Evolutionary conservation across 805 yeast species (phyloP).

Genomic region (Spathaspora boniae): DNA sequence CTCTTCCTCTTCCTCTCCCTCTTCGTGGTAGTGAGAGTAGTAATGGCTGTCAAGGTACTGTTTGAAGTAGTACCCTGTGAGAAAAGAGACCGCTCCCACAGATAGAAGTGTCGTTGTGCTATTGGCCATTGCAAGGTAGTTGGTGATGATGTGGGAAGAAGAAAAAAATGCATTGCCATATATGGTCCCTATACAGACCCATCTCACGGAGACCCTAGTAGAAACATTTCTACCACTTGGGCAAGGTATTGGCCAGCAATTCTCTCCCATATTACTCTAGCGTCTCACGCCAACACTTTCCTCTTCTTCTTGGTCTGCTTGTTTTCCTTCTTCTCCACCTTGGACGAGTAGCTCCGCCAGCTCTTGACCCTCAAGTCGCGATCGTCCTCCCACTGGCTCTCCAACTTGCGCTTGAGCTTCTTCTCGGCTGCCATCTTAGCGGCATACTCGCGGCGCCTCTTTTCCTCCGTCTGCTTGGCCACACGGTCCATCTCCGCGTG

Average conservation of each 20-base stretch:
- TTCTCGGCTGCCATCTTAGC: constrained; percentile 36
- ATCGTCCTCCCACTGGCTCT: constrained; percentile 57
- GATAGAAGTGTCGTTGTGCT: constrained; percentile 17
- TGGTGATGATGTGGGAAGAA: too few relatives aligned
- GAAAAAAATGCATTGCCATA: background rate
- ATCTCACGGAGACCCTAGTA: too few relatives aligned
- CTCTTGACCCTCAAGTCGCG: constrained; percentile 54
- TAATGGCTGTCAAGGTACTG: constrained; percentile 3
- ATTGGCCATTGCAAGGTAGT: constrained; percentile 11
- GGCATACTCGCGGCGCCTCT: constrained; percentile 19
- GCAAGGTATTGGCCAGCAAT: too few relatives aligned
- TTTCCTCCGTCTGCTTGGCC: constrained; percentile 26
- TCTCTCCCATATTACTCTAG: background rate
- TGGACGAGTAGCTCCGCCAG: constrained; percentile 53
- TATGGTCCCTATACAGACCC: too few relatives aligned
- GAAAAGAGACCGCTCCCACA: constrained; percentile 33
- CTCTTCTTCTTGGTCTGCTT: constrained; percentile 31
- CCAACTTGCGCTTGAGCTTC: constrained; percentile 40
- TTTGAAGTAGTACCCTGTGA: constrained; percentile 33
- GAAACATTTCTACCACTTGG: too few relatives aligned
- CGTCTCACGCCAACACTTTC: constrained; percentile 34
- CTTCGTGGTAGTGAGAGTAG: constrained; percentile 2
- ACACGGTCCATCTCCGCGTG: constrained; percentile 25
- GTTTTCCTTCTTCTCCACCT: constrained; percentile 44
- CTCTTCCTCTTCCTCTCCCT: constrained; percentile 20